Conservation (phyloP, 345 rosid species). For the Rubroshorea leprosula region DNA sequence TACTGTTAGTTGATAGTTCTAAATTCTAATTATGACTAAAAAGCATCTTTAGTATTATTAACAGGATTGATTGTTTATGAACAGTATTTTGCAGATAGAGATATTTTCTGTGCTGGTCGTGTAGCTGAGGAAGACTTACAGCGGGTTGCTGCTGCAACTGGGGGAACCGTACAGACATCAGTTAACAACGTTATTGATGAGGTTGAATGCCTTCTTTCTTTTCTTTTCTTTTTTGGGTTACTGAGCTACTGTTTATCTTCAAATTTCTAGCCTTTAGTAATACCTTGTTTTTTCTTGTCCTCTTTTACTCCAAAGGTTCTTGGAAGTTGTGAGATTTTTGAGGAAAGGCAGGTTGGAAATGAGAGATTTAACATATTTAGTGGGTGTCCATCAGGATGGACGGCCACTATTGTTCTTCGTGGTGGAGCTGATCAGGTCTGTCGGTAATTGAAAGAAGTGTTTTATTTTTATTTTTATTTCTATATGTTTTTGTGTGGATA, state of each 20-base stretch:
- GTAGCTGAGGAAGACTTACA: conserved; percentile 92
- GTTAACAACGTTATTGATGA: conserved; percentile 88
- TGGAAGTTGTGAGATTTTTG: conserved; percentile 91
- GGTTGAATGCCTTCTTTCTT: conserved; percentile 26
- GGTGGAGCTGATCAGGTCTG: conserved; percentile 99
- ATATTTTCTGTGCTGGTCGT: conserved; percentile 99
- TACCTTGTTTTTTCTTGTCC: not conserved
- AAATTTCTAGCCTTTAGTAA: conserved; percentile 3
- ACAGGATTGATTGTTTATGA: conserved; percentile 9
- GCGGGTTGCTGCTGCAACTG: conserved; percentile 94
- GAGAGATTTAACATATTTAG: conserved; percentile 98
- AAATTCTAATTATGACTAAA: not conserved
- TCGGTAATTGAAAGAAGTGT: not conserved
- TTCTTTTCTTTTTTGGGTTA: not conserved
- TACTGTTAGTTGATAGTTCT: not conserved
- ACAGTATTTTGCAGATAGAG: conserved; percentile 98
- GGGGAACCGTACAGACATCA: conserved; percentile 95
- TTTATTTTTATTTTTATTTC: not conserved
- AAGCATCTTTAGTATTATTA: not conserved
- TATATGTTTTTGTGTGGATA: conserved; percentile 6
- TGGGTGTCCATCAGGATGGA: conserved; percentile 89
- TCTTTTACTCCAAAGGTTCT: conserved; percentile 61
- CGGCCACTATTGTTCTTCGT: conserved; percentile 98
- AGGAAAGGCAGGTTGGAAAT: conserved; percentile 96
- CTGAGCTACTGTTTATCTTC: not conserved